Percentiles rank a stretch among this genome's conserved stretches.
Conservation (phyloP, 139 green algal species). For the Tetradesmus obliquus region DNA sequence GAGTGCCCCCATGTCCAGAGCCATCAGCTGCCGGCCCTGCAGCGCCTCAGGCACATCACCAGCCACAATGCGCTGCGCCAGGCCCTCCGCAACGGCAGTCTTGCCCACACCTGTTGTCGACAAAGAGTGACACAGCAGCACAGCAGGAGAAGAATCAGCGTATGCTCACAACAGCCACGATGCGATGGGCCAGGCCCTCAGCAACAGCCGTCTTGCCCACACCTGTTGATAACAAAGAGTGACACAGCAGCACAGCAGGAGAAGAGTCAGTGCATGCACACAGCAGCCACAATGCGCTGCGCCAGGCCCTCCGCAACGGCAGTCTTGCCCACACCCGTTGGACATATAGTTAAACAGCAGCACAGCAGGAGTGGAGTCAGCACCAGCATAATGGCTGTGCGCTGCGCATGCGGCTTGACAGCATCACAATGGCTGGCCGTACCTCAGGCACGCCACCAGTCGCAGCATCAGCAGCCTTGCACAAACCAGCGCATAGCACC, state of each 20-base stretch:
- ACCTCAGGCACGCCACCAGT: no score
- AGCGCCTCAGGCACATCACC: constrained; percentile 93
- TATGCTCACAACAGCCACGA: constrained; percentile 71
- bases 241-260: background rate
- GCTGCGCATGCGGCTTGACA: no score
- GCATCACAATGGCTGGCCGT: no score
- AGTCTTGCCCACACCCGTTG: constrained; percentile 70
- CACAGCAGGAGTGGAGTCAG: no score
- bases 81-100: constrained; percentile 92
- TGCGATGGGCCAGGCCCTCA: constrained; percentile 96
- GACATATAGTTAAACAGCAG: no score
- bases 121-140: background rate
- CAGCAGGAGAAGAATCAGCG: background rate
- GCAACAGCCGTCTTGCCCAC: constrained; percentile 93
- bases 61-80: constrained; percentile 96
- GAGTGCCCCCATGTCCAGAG: constrained; percentile 96
- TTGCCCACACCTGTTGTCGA: constrained; percentile 79
- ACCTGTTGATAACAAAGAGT: constrained; percentile 37
- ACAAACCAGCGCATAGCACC: no score
- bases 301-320: constrained; percentile 94
- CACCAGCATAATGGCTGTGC: no score
- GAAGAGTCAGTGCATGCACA: background rate
- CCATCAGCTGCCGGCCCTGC: constrained; percentile 87
- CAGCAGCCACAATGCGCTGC: constrained; percentile 91
- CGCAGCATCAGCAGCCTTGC: no score